Conservation (phyloP, 208 protist species). For the Trypanosoma vivax region DNA sequence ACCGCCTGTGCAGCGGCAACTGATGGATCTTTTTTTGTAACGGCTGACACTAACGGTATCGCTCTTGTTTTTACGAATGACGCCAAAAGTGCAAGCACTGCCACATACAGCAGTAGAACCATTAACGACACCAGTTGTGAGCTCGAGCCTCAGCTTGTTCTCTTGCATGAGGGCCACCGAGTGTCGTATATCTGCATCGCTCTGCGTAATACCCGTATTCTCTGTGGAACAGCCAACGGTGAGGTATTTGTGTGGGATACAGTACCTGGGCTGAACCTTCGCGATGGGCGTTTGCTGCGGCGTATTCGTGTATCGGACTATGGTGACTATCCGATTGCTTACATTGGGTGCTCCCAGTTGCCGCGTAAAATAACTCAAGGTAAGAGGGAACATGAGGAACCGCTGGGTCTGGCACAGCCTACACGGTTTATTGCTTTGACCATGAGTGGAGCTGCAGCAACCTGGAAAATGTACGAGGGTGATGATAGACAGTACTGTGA, state of each 20-base stretch:
- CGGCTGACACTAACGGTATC: conserved; percentile 45
- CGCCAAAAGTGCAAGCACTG: neutral
- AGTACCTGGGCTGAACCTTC: conserved; percentile 45
- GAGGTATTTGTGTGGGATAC: conserved; percentile 68
- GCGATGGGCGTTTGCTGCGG: conserved; percentile 50
- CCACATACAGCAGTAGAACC: neutral
- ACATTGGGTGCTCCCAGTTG: conserved; percentile 13
- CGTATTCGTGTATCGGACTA: conserved; percentile 33
- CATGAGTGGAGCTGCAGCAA: conserved; percentile 2
- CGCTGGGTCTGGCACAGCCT: neutral
- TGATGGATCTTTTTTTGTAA: conserved; percentile 52
- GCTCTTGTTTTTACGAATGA: conserved; percentile 60
- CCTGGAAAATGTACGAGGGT: conserved; percentile 11
- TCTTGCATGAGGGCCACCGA: conserved; percentile 47
- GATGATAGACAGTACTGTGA: neutral
- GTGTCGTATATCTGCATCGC: conserved; percentile 42
- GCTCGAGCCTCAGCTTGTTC: conserved; percentile 24
- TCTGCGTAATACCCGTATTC: conserved; percentile 46
- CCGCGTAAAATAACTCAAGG: neutral
- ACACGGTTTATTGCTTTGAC: conserved; percentile 1
- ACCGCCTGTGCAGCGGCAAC: conserved; percentile 44
- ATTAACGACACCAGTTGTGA: neutral
- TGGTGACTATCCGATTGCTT: conserved; percentile 50
- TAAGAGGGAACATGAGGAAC: neutral
- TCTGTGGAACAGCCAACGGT: conserved; percentile 53